phyloP scores from a whole-genome alignment of 2,329 filamentous ascomycete genomes.

The Huntiella omanensis region DNA sequence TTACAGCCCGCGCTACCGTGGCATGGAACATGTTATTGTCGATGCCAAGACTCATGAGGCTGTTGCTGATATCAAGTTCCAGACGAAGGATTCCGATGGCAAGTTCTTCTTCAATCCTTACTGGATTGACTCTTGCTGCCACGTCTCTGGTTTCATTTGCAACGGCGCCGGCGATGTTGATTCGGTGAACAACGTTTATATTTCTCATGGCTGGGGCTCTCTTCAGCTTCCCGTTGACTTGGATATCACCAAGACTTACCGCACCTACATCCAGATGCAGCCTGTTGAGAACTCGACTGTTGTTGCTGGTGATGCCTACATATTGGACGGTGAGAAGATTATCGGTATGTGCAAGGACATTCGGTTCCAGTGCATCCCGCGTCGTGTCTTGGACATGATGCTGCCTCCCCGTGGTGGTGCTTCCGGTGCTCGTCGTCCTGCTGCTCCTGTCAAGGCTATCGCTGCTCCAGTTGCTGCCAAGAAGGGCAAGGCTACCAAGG shows the following conservation, averaged over 20 bases:
- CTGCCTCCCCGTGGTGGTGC: constrained; percentile 39
- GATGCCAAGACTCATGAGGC: constrained; percentile 32
- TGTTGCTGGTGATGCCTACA: constrained; percentile 32
- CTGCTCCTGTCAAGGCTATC: constrained; percentile 19
- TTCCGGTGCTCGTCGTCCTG: constrained; percentile 12
- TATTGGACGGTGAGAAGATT: constrained; percentile 32
- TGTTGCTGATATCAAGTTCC: constrained; percentile 31
- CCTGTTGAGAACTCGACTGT: constrained; percentile 30
- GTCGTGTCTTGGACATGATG: constrained; percentile 46
- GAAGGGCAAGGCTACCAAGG: constrained; percentile 23
- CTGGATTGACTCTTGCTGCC: constrained; percentile 39
- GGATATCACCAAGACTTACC: constrained; percentile 27
- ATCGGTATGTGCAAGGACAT: constrained; percentile 34
- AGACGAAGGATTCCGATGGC: constrained; percentile 28
- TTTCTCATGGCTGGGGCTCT: constrained; percentile 40
- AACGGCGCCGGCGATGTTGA: constrained; percentile 38
- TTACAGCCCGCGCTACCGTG: constrained; percentile 33
- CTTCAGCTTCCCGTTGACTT: constrained; percentile 31
- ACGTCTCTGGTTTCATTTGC: constrained; percentile 42
- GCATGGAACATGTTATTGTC: constrained; percentile 40
- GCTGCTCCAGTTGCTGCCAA: constrained; percentile 17
- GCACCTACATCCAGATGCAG: constrained; percentile 40
- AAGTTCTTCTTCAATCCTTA: constrained; percentile 36
- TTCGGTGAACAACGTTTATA: constrained; percentile 34
- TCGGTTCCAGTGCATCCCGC: constrained; percentile 49